phyloP scores from a whole-genome alignment of 208 protist species.

The Leishmania mexicana region DNA sequence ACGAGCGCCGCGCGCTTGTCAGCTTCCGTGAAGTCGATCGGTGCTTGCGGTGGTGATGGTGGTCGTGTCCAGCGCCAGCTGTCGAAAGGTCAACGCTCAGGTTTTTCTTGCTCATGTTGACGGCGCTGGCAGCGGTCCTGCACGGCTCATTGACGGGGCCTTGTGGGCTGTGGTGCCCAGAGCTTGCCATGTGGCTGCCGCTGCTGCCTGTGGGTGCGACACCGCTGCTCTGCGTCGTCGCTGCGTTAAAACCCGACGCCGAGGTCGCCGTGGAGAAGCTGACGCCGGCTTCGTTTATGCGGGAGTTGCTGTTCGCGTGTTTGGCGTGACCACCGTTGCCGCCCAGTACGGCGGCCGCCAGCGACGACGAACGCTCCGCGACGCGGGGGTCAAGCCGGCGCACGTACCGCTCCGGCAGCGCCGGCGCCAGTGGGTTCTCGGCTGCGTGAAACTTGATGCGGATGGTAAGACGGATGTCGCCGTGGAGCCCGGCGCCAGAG shows the following conservation, averaged over 20 bases:
- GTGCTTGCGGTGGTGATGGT: background rate
- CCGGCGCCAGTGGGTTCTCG: constrained; percentile 84
- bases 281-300: constrained; percentile 8
- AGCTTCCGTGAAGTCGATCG: background rate
- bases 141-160: background rate
- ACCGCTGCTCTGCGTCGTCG: background rate
- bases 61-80: background rate
- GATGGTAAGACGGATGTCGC: constrained; percentile 88
- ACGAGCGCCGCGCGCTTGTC: background rate
- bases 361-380: constrained; percentile 1
- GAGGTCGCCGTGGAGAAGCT: constrained; percentile 10
- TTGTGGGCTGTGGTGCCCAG: constrained; percentile 1
- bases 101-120: constrained; percentile 2
- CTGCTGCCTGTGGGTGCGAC: background rate
- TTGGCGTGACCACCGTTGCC: background rate
- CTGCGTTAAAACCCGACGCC: background rate
- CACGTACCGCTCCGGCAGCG: constrained; percentile 70
- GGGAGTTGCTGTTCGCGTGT: background rate
- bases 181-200: background rate
- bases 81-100: background rate
- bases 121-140: background rate
- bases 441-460: constrained; percentile 90
- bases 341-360: background rate
- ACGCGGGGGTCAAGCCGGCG: constrained; percentile 28
- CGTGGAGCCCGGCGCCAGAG: constrained; percentile 73